Base-by-base conservation (phyloP, 2,329 filamentous ascomycete genomes). In the Rhinocladiella similis region DNA sequence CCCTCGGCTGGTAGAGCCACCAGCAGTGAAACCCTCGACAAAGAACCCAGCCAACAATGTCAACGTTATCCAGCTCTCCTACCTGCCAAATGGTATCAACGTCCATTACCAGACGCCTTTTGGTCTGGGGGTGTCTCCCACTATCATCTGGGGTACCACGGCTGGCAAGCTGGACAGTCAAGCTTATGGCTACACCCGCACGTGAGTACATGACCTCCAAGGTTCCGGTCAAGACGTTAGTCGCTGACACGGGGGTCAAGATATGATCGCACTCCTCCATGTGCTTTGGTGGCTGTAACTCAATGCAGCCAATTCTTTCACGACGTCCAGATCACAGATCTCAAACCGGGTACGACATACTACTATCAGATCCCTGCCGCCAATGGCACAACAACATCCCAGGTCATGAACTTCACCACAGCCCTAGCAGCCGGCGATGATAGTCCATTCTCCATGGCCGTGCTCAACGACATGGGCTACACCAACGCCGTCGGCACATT, bases 91-190 rank as follows among this genome's bases (percentile, higher is more conserved):
- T 48, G 79, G 79, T 33, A 76, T 81, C 64, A 79, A 79, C 63
- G 73, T 81, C 53, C 79, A 81, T 67, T 82, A 74, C 65, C 79
- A 81, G 68, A 81, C 79, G 0, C 77, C 79, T 0, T 82, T 81
- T 60, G 79, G 79, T 5, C 66, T 82, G n/a, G 76, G 74, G 13
- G 65, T 63, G n/a, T 60, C 67, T 3, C 79, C 79, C 0, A 66
- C 70, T 1, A 69, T 82, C 3, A 66, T 69, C 16, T 81, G 76
- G 75, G 79, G 79, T 10, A 69, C 63, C 29, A 57, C 60, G 52
- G 65, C 70, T 1, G 41, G 63, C 10, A 56, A 68, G 5, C 62
- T 81, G 61, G 61, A 65, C 55, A 64, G 72, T 19, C 68, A 63
- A 14, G 72, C 73, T 1, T 70, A 63, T 19, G 78, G 79, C 13